These are phyloP conservation scores for Pilasporangium apinafurcum DNA, from an alignment of 352 stramenopile species.

Conservation along the genomic window DNA sequence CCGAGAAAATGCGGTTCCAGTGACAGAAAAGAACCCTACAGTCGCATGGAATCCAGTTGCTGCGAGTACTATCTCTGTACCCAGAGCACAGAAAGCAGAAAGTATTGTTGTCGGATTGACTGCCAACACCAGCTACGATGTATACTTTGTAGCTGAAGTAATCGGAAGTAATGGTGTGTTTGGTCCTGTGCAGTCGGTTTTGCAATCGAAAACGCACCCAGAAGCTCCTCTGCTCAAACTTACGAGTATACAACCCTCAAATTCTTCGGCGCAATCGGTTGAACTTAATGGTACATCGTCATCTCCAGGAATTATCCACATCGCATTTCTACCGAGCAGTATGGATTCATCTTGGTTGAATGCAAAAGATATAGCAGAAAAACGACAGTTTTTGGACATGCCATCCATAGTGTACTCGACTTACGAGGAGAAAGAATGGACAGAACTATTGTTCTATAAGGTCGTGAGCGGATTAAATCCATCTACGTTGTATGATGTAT, in stretches of 20 bases:
- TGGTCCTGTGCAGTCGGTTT: conserved; percentile 54
- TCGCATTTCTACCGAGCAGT: conserved; percentile 35
- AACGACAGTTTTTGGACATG: conserved; percentile 7
- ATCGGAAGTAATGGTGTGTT: conserved; percentile 76
- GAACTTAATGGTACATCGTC: conserved; percentile 25
- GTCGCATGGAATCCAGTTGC: conserved; percentile 7
- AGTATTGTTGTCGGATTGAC: conserved; percentile 26
- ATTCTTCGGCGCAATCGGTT: conserved; percentile 27
- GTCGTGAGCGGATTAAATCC: conserved; percentile 19
- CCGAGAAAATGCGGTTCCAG: not conserved
- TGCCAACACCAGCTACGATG: conserved; percentile 70
- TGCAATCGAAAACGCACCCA: conserved; percentile 50
- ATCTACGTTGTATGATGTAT: conserved; percentile 53
- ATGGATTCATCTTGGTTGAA: conserved; percentile 3
- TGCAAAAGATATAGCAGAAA: conserved; percentile 18
- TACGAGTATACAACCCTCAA: conserved; percentile 10
- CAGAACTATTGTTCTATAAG: conserved; percentile 17
- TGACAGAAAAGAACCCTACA: not conserved
- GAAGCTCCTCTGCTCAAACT: conserved; percentile 26
- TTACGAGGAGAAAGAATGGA: conserved; percentile 13
- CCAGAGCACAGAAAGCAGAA: conserved; percentile 47
- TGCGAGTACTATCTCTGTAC: conserved; percentile 36
- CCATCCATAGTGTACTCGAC: conserved; percentile 19
- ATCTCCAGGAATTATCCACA: conserved; percentile 34
- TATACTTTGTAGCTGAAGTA: conserved; percentile 79